These are phyloP conservation scores for Lecanicillium sp. DNA, from an alignment of 2,329 filamentous ascomycete genomes.

Conservation along the genomic window DNA sequence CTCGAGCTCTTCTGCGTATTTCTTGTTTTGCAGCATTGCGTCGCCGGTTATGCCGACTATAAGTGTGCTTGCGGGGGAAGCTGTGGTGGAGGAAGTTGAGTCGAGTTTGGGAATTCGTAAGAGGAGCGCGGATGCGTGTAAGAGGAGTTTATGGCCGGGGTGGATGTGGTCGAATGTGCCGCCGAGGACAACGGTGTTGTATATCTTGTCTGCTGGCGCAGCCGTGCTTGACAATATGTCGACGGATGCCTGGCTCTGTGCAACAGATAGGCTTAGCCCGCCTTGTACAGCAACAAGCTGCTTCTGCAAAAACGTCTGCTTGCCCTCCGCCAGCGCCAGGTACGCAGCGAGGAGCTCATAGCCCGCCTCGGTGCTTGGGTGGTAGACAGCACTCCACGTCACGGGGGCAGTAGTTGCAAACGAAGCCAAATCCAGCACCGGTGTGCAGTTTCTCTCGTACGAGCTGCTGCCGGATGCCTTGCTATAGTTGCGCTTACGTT, in stretches of 20 bases:
- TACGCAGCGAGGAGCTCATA: constrained; percentile 47
- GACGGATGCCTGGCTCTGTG: background rate
- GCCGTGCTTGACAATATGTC: constrained; percentile 2
- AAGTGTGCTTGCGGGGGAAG: constrained; percentile 43
- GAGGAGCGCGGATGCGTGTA: constrained; percentile 76
- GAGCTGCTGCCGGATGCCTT: constrained; percentile 23
- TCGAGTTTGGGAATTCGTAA: constrained; percentile 41
- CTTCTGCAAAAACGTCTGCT: constrained; percentile 37
- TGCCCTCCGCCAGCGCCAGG: constrained; percentile 36
- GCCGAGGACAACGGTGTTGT: constrained; percentile 60
- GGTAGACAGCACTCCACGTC: constrained; percentile 58
- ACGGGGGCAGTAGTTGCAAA: constrained; percentile 43
- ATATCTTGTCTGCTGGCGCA: constrained; percentile 11
- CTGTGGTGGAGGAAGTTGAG: constrained; percentile 21
- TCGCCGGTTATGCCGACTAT: constrained; percentile 87
- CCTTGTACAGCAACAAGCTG: constrained; percentile 44
- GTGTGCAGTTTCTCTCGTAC: constrained; percentile 35
- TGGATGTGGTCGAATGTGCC: constrained; percentile 97
- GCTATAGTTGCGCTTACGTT: constrained; percentile 22
- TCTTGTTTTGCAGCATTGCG: constrained; percentile 79
- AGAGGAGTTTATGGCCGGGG: constrained; percentile 87
- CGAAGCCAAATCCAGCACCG: constrained; percentile 39
- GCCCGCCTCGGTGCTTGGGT: constrained; percentile 56
- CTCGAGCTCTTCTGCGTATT: constrained; percentile 73
- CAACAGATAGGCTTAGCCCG: constrained; percentile 35